Conservation (phyloP, 768 basidiomycete genomes). For the Macrolepiota albuminosa region DNA sequence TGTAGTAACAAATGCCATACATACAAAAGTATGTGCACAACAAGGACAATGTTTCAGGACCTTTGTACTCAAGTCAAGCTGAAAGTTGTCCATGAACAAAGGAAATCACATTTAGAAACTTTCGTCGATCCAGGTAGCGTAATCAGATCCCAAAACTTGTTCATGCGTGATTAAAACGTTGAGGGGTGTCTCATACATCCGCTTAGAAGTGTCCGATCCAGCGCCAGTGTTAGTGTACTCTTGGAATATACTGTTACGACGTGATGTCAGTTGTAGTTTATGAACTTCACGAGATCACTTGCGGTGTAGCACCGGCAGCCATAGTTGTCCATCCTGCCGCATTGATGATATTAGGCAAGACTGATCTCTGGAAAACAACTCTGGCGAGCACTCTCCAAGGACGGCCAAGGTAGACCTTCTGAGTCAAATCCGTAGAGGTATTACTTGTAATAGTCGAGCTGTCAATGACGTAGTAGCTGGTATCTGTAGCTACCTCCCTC, state of each 20-base stretch:
- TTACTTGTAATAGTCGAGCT: constrained; percentile 19
- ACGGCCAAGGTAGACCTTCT: constrained; percentile 20
- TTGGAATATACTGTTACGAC: constrained; percentile 16
- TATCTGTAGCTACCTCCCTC: constrained; percentile 13
- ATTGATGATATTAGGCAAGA: constrained; percentile 20
- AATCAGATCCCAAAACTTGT: constrained; percentile 20
- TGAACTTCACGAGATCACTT: not conserved
- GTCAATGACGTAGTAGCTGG: constrained; percentile 23
- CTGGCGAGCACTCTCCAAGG: constrained; percentile 17
- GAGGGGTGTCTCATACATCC: constrained; percentile 18
- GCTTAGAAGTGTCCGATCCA: constrained; percentile 20
- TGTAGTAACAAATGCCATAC: not conserved
- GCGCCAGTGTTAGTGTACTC: constrained; percentile 23
- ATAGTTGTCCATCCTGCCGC: constrained; percentile 21
- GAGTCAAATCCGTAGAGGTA: constrained; percentile 14
- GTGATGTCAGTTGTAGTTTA: not conserved
- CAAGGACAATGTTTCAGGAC: not conserved
- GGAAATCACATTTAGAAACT: constrained; percentile 6
- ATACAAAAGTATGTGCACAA: not conserved
- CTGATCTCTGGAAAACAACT: constrained; percentile 23
- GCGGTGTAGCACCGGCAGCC: constrained; percentile 21
- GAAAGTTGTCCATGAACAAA: not conserved
- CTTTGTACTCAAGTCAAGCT: not conserved
- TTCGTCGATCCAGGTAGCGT: constrained; percentile 18
- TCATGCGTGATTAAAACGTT: constrained; percentile 16